A percentile compares a stretch with the other conserved stretches of the same genome.
These are phyloP conservation scores for Bipolaris bicolor DNA, from an alignment of 2,329 filamentous ascomycete genomes.

Conservation along the genomic window DNA sequence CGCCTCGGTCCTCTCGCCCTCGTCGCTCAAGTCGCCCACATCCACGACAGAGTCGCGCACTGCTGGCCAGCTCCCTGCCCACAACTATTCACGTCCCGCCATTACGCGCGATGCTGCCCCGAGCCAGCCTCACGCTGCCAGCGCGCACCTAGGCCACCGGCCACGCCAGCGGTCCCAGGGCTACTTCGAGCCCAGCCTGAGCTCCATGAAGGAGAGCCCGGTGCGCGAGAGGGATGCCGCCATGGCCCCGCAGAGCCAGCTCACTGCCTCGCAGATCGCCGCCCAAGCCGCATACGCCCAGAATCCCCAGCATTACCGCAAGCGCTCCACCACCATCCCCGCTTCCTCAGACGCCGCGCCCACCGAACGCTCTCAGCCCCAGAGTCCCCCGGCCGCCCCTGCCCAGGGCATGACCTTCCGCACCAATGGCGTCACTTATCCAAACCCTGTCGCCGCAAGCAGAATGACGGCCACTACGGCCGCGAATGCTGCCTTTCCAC, in stretches of 20 bases:
- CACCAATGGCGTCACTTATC: conserved; percentile 56
- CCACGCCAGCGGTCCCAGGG: conserved; percentile 75
- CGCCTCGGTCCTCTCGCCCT: conserved; percentile 28
- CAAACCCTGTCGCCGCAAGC: conserved; percentile 66
- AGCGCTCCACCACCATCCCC: conserved; percentile 77
- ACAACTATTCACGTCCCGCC: conserved; percentile 49
- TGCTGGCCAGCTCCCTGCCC: conserved; percentile 18
- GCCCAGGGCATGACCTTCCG: conserved; percentile 47
- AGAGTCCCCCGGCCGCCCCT: conserved; percentile 63
- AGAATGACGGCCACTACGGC: conserved; percentile 72
- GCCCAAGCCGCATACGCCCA: conserved; percentile 79
- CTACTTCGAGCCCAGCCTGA: conserved; percentile 75
- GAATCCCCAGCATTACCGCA: conserved; percentile 61
- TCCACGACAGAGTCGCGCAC: conserved; percentile 24
- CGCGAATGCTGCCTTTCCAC: conserved; percentile 75
- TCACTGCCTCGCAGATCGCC: conserved; percentile 77
- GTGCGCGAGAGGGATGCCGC: conserved; percentile 51
- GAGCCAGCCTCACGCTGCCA: conserved; percentile 36
- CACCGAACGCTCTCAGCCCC: conserved; percentile 50
- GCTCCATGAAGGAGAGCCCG: conserved; percentile 62
- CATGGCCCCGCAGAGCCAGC: conserved; percentile 49
- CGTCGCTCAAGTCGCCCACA: conserved; percentile 20
- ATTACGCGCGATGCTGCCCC: conserved; percentile 47
- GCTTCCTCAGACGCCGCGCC: conserved; percentile 53
- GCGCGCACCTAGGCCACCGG: conserved; percentile 57